These are phyloP conservation scores for Xylaria sp. DNA, from an alignment of 2,329 filamentous ascomycete species.

Conservation along the genomic window DNA sequence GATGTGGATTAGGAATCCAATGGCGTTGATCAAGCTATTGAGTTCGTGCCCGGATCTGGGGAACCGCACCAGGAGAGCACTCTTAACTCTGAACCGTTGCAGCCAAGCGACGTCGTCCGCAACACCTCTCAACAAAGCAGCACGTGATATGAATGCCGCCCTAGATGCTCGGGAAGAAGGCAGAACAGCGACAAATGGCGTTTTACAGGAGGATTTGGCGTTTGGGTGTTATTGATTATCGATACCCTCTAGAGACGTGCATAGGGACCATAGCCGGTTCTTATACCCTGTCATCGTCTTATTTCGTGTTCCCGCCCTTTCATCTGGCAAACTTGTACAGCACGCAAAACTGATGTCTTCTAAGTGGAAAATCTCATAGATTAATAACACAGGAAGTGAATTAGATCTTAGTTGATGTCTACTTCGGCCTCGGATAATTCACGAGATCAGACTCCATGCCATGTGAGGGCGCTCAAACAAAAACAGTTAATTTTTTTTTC, in stretches of 20 bases:
- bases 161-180: too few species aligned
- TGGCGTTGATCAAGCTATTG: background rate
- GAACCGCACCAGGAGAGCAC: background rate
- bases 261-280: background rate
- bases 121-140: too few species aligned
- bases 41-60: background rate
- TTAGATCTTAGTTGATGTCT: too few species aligned
- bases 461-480: background rate
- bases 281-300: background rate
- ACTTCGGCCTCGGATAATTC: too few species aligned
- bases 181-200: background rate
- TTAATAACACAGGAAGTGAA: background rate
- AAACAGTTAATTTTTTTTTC: background rate
- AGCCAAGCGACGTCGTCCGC: too few species aligned
- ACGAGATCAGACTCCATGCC: too few species aligned
- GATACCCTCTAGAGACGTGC: constrained; percentile 7
- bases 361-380: background rate
- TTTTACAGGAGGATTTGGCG: background rate
- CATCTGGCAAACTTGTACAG: background rate
- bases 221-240: background rate
- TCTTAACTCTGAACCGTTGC: too few species aligned
- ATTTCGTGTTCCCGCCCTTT: background rate
- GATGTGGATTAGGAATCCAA: constrained; percentile 26
- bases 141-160: too few species aligned
- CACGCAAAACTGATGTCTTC: background rate